Evolutionary conservation across 2,329 filamentous ascomycete species (phyloP).

Genomic region (Aspergillus bombycis): DNA sequence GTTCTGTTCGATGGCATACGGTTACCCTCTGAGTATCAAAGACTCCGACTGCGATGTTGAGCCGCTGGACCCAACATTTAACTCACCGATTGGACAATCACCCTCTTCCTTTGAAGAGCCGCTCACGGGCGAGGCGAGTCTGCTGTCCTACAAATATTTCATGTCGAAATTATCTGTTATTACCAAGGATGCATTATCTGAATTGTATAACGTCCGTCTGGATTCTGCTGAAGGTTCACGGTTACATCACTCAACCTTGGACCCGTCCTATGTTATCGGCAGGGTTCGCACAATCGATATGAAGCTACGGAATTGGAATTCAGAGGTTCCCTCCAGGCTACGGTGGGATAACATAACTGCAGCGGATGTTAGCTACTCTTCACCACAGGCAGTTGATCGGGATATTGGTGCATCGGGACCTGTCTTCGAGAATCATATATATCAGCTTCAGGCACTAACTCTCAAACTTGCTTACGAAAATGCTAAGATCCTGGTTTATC

Average conservation of each 20-base stretch:
- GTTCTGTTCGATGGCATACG: constrained; percentile 46
- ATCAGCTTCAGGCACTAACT: constrained; percentile 35
- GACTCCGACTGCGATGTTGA: constrained; percentile 39
- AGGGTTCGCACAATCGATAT: constrained; percentile 12
- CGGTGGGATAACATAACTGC: background rate
- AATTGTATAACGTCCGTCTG: constrained; percentile 22
- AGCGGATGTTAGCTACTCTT: constrained; percentile 13
- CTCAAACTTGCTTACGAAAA: constrained; percentile 41
- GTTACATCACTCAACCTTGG: background rate
- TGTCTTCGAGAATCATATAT: constrained; percentile 31
- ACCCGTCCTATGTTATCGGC: constrained; percentile 8
- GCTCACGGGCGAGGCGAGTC: constrained; percentile 13
- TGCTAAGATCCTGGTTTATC: constrained; percentile 34
- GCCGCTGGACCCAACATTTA: constrained; percentile 30
- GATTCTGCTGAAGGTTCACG: background rate
- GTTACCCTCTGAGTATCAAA: constrained; percentile 39
- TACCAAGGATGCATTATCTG: constrained; percentile 18
- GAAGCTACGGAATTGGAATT: constrained; percentile 19
- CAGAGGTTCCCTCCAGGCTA: constrained; percentile 18
- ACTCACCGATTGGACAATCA: constrained; percentile 8
- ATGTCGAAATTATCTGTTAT: constrained; percentile 29
- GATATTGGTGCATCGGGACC: constrained; percentile 28
- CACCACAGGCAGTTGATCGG: constrained; percentile 23
- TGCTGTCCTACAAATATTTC: constrained; percentile 29
- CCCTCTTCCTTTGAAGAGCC: constrained; percentile 13